Evolutionary conservation across 805 yeast genomes (phyloP), one percentile per base, ranked within the genome.

Genomic region (Starmerella sp.): DNA sequence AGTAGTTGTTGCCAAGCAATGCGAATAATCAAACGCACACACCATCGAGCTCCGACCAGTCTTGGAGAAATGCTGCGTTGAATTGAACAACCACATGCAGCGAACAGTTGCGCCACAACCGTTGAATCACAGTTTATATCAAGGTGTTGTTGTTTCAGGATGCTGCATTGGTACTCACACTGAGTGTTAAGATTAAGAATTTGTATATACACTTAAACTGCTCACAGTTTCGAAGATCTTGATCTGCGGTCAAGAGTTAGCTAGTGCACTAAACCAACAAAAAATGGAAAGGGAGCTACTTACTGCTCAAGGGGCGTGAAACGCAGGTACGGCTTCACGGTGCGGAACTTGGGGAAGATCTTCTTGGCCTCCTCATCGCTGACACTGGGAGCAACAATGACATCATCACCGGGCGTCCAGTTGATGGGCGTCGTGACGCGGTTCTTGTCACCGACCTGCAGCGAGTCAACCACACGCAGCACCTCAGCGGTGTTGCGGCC

Each of bases 401-500:
- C 97, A 70, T 89, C 96, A 60, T 88, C 83, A 65, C 96, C 96
- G 53, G 79, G 83, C 56, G 78, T 79, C 96, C 96, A 88, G 80
- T 89, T 83, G 70, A 90, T 85, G 62, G 96, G 96, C 54, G 97
- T 90, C 61, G 90, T 91, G 65, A 89, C 80, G 68, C 95, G 86
- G 76, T 84, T 76, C 71, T 81, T 81, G 74, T 89, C 97, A 64
- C 88, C 86, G 60, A 81, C 75, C 77, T 89, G 96, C 69, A 89
- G 77, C 56, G 96, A 85, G 74, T 89, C 97, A 63, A 89, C 73
- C 55, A 86, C 95, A 76, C 97, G 83, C 69, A 89, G 77, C 52
- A 89, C 95, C 77, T 89, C 97, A 55, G 89, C 83, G 59, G 95
- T 81, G 83, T 90, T 89, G 79, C 97, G 85, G 69, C 97, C 97